These are phyloP conservation scores for Salix viminalis DNA, from an alignment of 345 rosid genomes.

Conservation along the genomic window DNA sequence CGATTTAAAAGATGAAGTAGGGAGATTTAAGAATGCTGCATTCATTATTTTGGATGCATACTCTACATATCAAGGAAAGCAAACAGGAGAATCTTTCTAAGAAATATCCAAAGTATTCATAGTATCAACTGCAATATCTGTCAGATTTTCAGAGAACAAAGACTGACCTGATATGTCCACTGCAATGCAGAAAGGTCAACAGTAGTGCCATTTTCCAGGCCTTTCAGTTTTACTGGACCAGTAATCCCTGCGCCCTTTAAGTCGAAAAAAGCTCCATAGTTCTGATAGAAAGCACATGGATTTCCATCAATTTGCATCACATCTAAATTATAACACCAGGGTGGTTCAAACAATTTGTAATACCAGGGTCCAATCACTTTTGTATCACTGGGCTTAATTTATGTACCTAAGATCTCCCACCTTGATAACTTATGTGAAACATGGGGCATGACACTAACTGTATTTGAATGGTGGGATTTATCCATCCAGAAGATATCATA, in stretches of 20 bases:
- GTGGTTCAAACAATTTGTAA: too few relatives aligned
- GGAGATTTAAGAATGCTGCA: constrained; percentile 1
- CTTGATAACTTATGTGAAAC: too few relatives aligned
- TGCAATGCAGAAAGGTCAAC: constrained; percentile 59
- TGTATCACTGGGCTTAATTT: too few relatives aligned
- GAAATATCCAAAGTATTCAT: background rate
- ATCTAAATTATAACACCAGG: too few relatives aligned
- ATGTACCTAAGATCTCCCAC: background rate
- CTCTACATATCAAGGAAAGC: background rate
- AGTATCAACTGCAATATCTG: background rate
- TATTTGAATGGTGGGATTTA: background rate
- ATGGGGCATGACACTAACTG: background rate
- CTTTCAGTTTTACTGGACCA: constrained; percentile 77
- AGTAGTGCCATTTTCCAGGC: constrained; percentile 45
- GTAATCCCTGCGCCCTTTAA: constrained; percentile 73
- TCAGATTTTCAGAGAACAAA: background rate
- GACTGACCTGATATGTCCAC: constrained; percentile 87
- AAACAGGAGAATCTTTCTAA: background rate
- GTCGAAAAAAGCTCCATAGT: constrained; percentile 87
- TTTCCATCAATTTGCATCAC: constrained; percentile 3
- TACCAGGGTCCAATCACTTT: too few relatives aligned
- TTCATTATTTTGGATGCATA: too few relatives aligned
- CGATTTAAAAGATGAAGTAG: constrained; percentile 1
- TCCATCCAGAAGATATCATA: constrained; percentile 7
- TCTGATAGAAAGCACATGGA: constrained; percentile 39